Base-by-base conservation (phyloP, 352 stramenopile species). In the Pythium utonaiense region DNA sequence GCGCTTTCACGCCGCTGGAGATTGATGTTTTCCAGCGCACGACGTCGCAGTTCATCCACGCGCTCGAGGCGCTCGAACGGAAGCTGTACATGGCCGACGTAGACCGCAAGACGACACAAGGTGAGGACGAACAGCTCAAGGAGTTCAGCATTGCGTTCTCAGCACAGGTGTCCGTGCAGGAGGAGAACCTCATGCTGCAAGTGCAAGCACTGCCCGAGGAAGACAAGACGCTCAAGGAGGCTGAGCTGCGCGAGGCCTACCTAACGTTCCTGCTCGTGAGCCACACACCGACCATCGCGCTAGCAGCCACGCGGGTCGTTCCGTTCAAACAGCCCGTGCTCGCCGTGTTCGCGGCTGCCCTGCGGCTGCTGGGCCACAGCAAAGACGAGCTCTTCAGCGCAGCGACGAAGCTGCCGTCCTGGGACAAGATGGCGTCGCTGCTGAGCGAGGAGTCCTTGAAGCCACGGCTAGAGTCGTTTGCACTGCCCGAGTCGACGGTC, bases 41-140 rank as follows among this genome's bases (percentile, higher is more conserved):
- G n/a, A 80, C 73, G 0, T 61, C 73, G 7, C 30, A 80, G 0
- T 84, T 91, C 45, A 58, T 75, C 1, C 73, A 86, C 10, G 72
- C 77, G 12, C 60, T 91, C 2, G 84, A 93, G 51, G 69, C 78
- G 44, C 78, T 86, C 27, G 84, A 93, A 34, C 81, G 74, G 9
- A 72, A 65, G 2, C 57, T 91, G 24, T 90, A 88, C 49, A 80
- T 85, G 57, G 77, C 72, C 12, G 81, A 92, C 38, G 64, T 78
- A n/a, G 78, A 89, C 56, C 73, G 72, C 47, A 74, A 73, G 41
- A 63, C 68, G 1, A 62, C 71, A 3, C 66, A 66, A 7, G 56
- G 62, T 5, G 78, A 89, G 8, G 79, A 91, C 24, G 75, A 66
- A 8, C 36, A 77, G 31, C 53, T 89, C 41, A 73, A 83, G n/a